These are phyloP conservation scores for Chlorella vulgaris DNA, from an alignment of 139 green algal species.

Conservation along the genomic window DNA sequence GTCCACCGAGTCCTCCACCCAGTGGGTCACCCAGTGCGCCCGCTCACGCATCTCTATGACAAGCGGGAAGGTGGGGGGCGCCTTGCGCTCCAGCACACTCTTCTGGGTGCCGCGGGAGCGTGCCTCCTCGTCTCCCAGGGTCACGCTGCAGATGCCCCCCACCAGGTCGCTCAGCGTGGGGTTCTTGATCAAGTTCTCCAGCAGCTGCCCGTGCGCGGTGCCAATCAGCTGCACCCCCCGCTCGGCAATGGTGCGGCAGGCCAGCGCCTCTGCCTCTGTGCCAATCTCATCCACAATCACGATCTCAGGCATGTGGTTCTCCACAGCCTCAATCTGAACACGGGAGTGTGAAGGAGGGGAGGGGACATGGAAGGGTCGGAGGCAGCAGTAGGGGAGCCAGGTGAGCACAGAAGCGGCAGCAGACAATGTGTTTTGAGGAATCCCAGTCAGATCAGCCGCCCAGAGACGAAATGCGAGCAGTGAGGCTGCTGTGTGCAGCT, in stretches of 20 bases:
- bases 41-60: constrained; percentile 96
- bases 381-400: too few species aligned
- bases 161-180: constrained; percentile 83
- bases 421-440: too few species aligned
- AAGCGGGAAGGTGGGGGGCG: constrained; percentile 93
- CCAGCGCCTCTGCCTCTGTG: constrained; percentile 94
- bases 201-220: constrained; percentile 93
- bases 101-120: constrained; percentile 91
- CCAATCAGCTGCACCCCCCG: constrained; percentile 94
- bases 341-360: too few species aligned
- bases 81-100: constrained; percentile 91
- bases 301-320: constrained; percentile 94
- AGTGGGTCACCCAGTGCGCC: constrained; percentile 86
- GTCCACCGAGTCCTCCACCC: constrained; percentile 85
- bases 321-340: constrained; percentile 97
- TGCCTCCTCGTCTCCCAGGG: constrained; percentile 88
- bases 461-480: background rate
- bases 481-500: background rate
- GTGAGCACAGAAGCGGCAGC: too few species aligned
- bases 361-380: too few species aligned
- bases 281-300: constrained; percentile 97
- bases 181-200: constrained; percentile 99
- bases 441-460: background rate
- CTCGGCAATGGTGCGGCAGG: constrained; percentile 97
- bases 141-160: constrained; percentile 75